Evolutionary conservation across 148 eudicot species (phyloP).

Genomic region (Silene uniflora): DNA sequence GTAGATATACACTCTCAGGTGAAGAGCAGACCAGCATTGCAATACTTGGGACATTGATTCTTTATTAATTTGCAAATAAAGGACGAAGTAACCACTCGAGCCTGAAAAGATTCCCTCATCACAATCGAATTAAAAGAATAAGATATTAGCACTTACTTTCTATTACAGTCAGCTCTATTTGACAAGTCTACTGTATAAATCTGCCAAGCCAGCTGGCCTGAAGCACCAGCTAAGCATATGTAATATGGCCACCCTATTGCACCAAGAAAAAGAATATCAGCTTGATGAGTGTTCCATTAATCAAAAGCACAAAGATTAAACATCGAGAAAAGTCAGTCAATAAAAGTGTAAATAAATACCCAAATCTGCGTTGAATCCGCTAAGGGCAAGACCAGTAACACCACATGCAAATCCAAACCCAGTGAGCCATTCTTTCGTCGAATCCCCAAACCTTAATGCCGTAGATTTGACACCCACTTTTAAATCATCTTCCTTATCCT

Average conservation of each 20-base stretch:
- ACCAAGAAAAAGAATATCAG: conserved; percentile 12
- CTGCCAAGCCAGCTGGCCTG: conserved; percentile 85
- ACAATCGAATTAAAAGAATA: too few relatives aligned
- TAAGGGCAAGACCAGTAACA: conserved; percentile 63
- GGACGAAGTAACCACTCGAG: too few relatives aligned
- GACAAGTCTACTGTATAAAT: conserved; percentile 73
- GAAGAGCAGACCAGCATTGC: too few relatives aligned
- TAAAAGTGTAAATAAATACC: conserved; percentile 33
- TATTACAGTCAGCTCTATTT: conserved; percentile 74
- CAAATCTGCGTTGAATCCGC: conserved; percentile 72
- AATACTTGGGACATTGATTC: too few relatives aligned
- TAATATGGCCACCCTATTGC: conserved; percentile 86
- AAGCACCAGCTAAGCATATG: conserved; percentile 54
- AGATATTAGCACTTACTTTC: conserved; percentile 50
- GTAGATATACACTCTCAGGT: too few relatives aligned
- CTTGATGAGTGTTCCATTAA: neutral
- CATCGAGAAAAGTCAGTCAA: neutral
- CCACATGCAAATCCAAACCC: conserved; percentile 78
- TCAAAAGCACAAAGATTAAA: too few relatives aligned
- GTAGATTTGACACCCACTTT: conserved; percentile 93
- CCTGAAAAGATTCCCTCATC: too few relatives aligned
- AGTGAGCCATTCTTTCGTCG: conserved; percentile 67
- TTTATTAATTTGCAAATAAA: too few relatives aligned
- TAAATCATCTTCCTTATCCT: conserved; percentile 93
- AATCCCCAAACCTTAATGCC: conserved; percentile 89